Evolutionary conservation across 73 alveolate species (phyloP).

Genomic region (Stentor roeselii): DNA sequence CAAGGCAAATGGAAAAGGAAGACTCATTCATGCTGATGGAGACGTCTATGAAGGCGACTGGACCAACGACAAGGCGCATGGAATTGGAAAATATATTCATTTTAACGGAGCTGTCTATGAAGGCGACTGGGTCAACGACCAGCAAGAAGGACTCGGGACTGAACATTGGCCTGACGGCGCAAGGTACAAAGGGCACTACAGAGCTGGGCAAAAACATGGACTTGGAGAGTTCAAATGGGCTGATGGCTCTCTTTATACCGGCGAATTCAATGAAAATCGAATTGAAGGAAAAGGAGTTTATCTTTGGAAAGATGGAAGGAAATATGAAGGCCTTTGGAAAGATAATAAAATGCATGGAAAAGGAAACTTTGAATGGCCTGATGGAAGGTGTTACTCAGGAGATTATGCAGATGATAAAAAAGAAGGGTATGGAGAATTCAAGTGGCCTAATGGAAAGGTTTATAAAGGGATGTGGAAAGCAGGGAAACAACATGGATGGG

Average conservation of each 20-base stretch:
- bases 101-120: constrained; percentile 73
- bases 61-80: constrained; percentile 68
- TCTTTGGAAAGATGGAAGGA: constrained; percentile 75
- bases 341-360: constrained; percentile 73
- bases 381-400: constrained; percentile 72
- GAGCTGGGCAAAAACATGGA: constrained; percentile 55
- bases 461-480: constrained; percentile 64
- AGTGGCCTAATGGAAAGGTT: constrained; percentile 64
- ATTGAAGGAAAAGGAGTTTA: constrained; percentile 69
- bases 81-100: constrained; percentile 52
- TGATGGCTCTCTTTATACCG: constrained; percentile 44
- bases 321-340: constrained; percentile 65
- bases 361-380: constrained; percentile 59
- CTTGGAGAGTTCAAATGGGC: constrained; percentile 35
- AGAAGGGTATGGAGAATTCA: constrained; percentile 77
- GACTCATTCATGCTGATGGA: constrained; percentile 53
- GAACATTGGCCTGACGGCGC: constrained; percentile 81
- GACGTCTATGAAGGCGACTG: constrained; percentile 60
- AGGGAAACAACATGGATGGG: constrained; percentile 59
- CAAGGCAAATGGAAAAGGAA: constrained; percentile 50
- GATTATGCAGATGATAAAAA: constrained; percentile 64
- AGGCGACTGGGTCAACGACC: constrained; percentile 77
- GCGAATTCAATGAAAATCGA: constrained; percentile 49
- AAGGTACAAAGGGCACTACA: constrained; percentile 59
- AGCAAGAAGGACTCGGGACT: constrained; percentile 77